phyloP scores from a whole-genome alignment of 495 filamentous ascomycete species.

The Xylaria intraflava region DNA sequence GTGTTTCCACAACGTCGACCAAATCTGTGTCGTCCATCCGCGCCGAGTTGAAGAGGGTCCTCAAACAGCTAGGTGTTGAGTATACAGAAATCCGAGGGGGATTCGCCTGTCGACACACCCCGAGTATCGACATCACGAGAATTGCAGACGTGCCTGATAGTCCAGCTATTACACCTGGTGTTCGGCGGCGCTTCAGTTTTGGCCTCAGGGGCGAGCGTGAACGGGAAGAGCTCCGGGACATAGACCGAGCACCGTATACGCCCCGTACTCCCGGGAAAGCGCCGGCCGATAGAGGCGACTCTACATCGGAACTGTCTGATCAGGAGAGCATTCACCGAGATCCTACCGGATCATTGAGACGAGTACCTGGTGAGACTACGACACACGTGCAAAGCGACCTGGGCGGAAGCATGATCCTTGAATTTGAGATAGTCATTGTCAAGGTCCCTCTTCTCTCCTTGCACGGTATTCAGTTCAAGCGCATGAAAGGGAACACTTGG shows the following conservation, averaged over 20 bases:
- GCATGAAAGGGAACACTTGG: conserved; percentile 91
- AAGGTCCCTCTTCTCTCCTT: conserved; percentile 92
- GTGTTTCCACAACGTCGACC: conserved; percentile 91
- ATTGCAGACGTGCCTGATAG: conserved; percentile 54
- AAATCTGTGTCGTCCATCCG: conserved; percentile 80
- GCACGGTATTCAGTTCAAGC: conserved; percentile 98
- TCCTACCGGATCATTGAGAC: conserved; percentile 30
- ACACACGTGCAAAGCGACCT: conserved; percentile 83
- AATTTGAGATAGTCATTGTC: conserved; percentile 95
- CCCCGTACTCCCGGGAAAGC: conserved; percentile 38
- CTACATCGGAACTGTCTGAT: conserved; percentile 67
- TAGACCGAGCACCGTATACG: conserved; percentile 40
- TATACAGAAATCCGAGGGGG: conserved; percentile 89
- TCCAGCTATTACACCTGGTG: conserved; percentile 43
- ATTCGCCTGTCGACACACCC: conserved; percentile 80
- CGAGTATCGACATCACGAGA: conserved; percentile 80
- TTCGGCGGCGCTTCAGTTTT: conserved; percentile 78
- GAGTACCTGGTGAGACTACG: conserved; percentile 68
- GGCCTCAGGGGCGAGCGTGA: conserved; percentile 59
- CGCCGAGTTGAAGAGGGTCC: conserved; percentile 83
- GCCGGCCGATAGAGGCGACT: conserved; percentile 63
- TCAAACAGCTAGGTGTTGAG: conserved; percentile 81
- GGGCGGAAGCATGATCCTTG: conserved; percentile 69
- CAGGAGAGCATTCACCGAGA: conserved; percentile 58
- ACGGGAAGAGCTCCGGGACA: conserved; percentile 50